Base-by-base conservation (phyloP, 345 rosid genomes). In the Acer negundo region DNA sequence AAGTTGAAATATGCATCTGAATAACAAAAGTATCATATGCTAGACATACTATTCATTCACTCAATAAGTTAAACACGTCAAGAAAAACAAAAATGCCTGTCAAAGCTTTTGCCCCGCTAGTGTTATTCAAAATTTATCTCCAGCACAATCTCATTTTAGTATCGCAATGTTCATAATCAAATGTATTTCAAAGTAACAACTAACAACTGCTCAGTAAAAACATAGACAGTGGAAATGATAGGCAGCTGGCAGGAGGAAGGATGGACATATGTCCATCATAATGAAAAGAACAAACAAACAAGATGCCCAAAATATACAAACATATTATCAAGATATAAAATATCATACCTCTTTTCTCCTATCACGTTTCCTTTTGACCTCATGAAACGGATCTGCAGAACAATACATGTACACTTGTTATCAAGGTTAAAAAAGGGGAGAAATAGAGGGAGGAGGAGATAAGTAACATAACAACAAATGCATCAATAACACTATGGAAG, bases 331-430 rank as follows among this genome's bases (percentile, higher is more conserved):
- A 19, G 53, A 20, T 9, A 49, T 28, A 56, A 19, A 74, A 46
- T 28, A 4, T 65, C 75, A 35, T 85, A 93, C 98, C 91, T 93
- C 97, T 84, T 93, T 95, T 72, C 78, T 91, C 84, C 82, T 86
- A 76, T 90, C 97, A 12, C 97, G 95, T 79, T 86, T 95, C 59
- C 94, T 89, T 82, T 84, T 95, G 66, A 95, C 98, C 88, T 90
- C 97, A 69, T 81, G 95, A 82, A 95, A 95, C 68, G 98, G 76
- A 86, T 88, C 98, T 95, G 94, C 75, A 69, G 70, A 84, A 72
- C 77, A 73, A 82, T 53, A 76, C 71, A 82, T 53, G 79, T 40
- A 77, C 58, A 68, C n/a, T 53, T 31, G 59, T 83, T 73, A 84
- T 80, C 51, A 62, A 23, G 23, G 61, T 68, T 78, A 38, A 49